Evolutionary conservation across 768 basidiomycete species (phyloP), one percentile per base, ranked within the genome.

Genomic region (Collybiopsis confluens): DNA sequence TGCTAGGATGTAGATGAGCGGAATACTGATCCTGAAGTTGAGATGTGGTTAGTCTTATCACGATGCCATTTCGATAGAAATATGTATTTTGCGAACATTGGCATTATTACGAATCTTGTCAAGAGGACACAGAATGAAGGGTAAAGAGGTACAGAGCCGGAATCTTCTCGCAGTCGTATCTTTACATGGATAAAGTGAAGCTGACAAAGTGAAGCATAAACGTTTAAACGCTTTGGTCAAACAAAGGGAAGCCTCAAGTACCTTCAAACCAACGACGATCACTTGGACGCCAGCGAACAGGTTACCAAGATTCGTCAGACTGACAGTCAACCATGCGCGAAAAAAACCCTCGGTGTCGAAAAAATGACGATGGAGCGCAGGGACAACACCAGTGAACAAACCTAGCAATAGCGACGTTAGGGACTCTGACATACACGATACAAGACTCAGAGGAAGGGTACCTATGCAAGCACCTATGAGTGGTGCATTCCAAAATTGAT

Each of bases 21-120:
- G 53, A 33, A 45, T 54, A 36, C 41, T 45, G 37, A 45, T 45
- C n/a, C 44, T 45, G n/a, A n/a, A n/a, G n/a, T n/a, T n/a, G n/a
- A n/a, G n/a, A n/a, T n/a, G n/a, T n/a, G n/a, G n/a, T n/a, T n/a
- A n/a, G n/a, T n/a, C n/a, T n/a, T n/a, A n/a, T n/a, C n/a, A n/a
- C n/a, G n/a, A n/a, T n/a, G n/a, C n/a, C n/a, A n/a, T n/a, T n/a
- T n/a, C n/a, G n/a, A n/a, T n/a, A n/a, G n/a, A n/a, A n/a, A n/a
- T n/a, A n/a, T n/a, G n/a, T n/a, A n/a, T n/a, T n/a, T n/a, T n/a
- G n/a, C n/a, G n/a, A n/a, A 48, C 47, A 23, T 35, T 13, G 47
- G 47, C 33, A 48, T 48, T 36, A 48, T 16, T 2, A 37, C 7
- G 13, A 48, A 48, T n/a, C 47, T 36, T 11, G 47, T 35, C n/a